Conservation (phyloP, 2,329 filamentous ascomycete genomes). For the Mycosphaerella arachidis region DNA sequence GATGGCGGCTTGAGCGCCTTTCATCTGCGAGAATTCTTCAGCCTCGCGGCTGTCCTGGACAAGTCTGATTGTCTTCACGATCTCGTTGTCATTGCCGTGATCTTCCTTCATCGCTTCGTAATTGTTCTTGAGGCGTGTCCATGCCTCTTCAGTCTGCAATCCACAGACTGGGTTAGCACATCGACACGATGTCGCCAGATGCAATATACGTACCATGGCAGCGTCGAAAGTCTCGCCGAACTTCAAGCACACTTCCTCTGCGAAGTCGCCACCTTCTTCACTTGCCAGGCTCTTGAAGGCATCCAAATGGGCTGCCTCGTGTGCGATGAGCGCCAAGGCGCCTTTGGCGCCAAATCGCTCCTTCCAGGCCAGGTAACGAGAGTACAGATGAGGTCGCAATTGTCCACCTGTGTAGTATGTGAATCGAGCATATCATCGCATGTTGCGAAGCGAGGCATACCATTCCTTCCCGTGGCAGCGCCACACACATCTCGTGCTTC, state of each 20-base stretch:
- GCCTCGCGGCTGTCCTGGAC: conserved; percentile 24
- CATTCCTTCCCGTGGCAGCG: conserved; percentile 19
- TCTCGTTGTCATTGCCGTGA: conserved; percentile 28
- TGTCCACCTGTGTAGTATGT: conserved; percentile 20
- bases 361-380: conserved; percentile 31
- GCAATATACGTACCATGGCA: conserved; percentile 20
- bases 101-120: conserved; percentile 29
- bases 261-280: conserved; percentile 18
- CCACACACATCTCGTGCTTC: conserved; percentile 21
- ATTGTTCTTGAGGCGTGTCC: conserved; percentile 26
- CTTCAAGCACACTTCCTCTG: conserved; percentile 29
- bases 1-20: conserved; percentile 27
- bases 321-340: conserved; percentile 29
- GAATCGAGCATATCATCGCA: background rate
- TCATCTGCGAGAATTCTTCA: conserved; percentile 33
- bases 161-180: background rate
- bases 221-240: conserved; percentile 34
- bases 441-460: background rate
- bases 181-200: background rate
- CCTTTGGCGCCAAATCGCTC: conserved; percentile 28
- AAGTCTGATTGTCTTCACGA: conserved; percentile 24
- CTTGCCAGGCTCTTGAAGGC: conserved; percentile 20
- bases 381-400: conserved; percentile 29
- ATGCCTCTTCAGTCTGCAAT: conserved; percentile 26
- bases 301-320: conserved; percentile 26